A percentile compares a stretch with the other conserved stretches of the same genome.
Conservation (phyloP, 1,139 yeast species). For the Yamadazyma sp. region DNA sequence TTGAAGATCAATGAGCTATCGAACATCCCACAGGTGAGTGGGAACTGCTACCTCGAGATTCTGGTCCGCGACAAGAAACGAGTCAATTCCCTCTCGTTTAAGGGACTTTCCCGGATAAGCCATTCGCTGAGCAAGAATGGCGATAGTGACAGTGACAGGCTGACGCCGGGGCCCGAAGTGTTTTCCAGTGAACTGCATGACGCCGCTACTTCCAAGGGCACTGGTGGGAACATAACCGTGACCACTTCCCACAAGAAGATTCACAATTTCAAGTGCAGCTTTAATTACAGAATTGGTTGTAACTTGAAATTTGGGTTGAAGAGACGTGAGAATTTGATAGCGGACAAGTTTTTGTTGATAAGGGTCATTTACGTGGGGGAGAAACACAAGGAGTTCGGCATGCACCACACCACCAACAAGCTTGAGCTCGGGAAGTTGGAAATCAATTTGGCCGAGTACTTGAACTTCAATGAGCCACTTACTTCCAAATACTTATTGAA, state of each 20-base stretch:
- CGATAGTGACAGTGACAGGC: slow-evolving; percentile 1
- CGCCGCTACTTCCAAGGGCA: slow-evolving; percentile 6
- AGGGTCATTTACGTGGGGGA: slow-evolving; percentile 42
- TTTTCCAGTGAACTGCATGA: neutral
- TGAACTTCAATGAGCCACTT: slow-evolving; percentile 52
- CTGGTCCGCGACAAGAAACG: slow-evolving; percentile 34
- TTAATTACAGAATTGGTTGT: slow-evolving; percentile 39
- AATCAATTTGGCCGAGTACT: slow-evolving; percentile 72
- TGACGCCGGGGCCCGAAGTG: neutral
- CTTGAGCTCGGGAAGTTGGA: slow-evolving; percentile 63
- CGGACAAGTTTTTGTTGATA: slow-evolving; percentile 36
- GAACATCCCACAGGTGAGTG: slow-evolving; percentile 80
- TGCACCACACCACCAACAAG: slow-evolving; percentile 16
- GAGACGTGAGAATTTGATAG: slow-evolving; percentile 36
- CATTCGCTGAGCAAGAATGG: neutral
- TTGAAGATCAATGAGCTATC: slow-evolving; percentile 67
- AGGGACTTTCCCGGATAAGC: slow-evolving; percentile 4
- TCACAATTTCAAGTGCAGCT: slow-evolving; percentile 44
- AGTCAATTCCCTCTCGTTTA: slow-evolving; percentile 11
- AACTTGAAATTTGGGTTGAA: slow-evolving; percentile 41
- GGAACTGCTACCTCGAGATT: slow-evolving; percentile 61
- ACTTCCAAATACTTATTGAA: slow-evolving; percentile 67
- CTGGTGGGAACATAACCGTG: slow-evolving; percentile 30
- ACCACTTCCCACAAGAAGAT: slow-evolving; percentile 36
- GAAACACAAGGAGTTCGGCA: slow-evolving; percentile 30